Base-by-base conservation (phyloP, 1,284 basidiomycete genomes). In the Tremellales sp. region DNA sequence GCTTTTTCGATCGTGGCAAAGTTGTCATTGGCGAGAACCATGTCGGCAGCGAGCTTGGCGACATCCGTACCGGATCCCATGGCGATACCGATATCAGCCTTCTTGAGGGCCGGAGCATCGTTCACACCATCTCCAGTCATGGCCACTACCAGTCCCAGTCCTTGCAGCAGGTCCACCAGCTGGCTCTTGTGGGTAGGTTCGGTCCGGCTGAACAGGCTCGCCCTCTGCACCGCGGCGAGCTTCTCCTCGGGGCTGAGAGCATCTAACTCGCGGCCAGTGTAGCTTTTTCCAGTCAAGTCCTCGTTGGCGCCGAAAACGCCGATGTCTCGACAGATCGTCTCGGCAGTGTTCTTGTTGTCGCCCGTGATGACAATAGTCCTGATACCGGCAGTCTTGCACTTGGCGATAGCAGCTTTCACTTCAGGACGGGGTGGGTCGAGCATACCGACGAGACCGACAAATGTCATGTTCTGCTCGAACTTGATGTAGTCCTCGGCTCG, bases 31-130 rank as follows among this genome's bases (percentile, higher is more conserved):
- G 89, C 87, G 41, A 93, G 82, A 31, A 93, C 88, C 88, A 92
- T 94, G 73, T 99, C 94, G 10, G 93, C 91, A 10, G 96, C 96
- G 57, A 97, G 80, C 75, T 97, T 97, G 52, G 96, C 94, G 24
- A 99, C 96, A 68, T 99, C 96, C 0, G 94, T 98, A 44, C 94
- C 96, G 55, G 87, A 90, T 42, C 94, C 94, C 94, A 98, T 97
- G n/a, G 91, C 88, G 49, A 98, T 88, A 66, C 94, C 94, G 62
- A 98, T 97, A 65, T 97, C 93, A 15, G 94, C 94, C 78, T 88
- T 93, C 74, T 96, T 96, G 63, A 98, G 76, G 0, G 93, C 93
- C 15, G 93, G 93, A 1, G 93, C 93, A 65, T 98, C 94, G 63
- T 98, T 98, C 51, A 97, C 94, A 65, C 90, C 90, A 65, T 93